Evolutionary conservation across 192 early-diverging fungal species (phyloP), one percentile per base, ranked within the genome.

Genomic region (Gonapodya sp.): DNA sequence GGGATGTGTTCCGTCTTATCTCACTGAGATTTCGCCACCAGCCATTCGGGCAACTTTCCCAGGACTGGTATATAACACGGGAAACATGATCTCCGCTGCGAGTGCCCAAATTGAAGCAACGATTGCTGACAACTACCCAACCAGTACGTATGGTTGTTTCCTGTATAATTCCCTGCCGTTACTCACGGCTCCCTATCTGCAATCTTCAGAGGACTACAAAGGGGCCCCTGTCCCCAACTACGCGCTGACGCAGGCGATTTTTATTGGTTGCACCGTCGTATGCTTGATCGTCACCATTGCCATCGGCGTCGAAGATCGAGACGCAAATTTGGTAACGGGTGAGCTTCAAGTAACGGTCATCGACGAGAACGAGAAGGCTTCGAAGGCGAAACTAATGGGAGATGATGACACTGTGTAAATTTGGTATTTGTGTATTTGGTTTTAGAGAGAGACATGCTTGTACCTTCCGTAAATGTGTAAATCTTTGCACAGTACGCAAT

Each of bases 61-160:
- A 2, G 93, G 93, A 30, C 84, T 94, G n/a, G 81, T 91, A 0
- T 94, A 93, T 83, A 92, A 94, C 86, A 85, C 92, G 24, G 93
- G 93, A 34, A 94, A 92, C 80, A 83, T 94, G 80, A 88, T 94
- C 73, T 80, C 85, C 0, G 86, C 90, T 14, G 87, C 88, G 30
- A 85, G 87, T 34, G 89, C 88, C 34, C 87, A 89, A 81, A 89
- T 91, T 73, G 91, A 90, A 73, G 85, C 87, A n/a, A 83, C 82
- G 32, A 80, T 89, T 82, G 88, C 85, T 34, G 89, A 91, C 36
- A 8, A 34, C 34, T 85, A 78, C 35, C 80, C 78, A 18, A 84
- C 77, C 35, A 36, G 73, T 72, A 31, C 36, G 18, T 35, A 31
- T 73, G 35, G n/a, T 34, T 36, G 36, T 37, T 16, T 73, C 73